A percentile compares a stretch with the other conserved stretches of the same genome.
Evolutionary conservation across 352 stramenopile species (phyloP).

Genomic region (Phytophthora hybrid): DNA sequence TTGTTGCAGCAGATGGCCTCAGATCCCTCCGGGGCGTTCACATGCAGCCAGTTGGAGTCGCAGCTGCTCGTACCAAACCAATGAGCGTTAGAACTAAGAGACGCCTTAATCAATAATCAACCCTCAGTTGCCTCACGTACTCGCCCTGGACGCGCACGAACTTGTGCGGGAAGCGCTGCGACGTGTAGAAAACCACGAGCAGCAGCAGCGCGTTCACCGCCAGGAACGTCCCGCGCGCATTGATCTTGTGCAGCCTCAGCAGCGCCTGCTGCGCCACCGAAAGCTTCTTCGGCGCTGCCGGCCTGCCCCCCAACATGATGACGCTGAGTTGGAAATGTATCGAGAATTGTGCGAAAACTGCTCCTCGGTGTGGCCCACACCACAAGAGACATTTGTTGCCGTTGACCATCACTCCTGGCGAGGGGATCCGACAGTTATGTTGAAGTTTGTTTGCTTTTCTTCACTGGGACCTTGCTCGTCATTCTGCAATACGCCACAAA

Average conservation of each 20-base stretch:
- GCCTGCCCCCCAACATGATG: slow-evolving; percentile 25
- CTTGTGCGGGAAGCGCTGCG: slow-evolving; percentile 64
- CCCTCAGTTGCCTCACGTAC: slow-evolving; percentile 46
- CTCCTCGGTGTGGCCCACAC: neutral
- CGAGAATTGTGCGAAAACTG: neutral
- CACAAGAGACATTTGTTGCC: neutral
- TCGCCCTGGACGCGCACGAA: slow-evolving; percentile 75
- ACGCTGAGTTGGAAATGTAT: neutral
- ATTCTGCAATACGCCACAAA: slow-evolving; percentile 20
- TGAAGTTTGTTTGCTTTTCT: slow-evolving; percentile 12
- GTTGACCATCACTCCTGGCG: slow-evolving; percentile 2
- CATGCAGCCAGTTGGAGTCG: slow-evolving; percentile 70
- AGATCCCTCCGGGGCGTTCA: slow-evolving; percentile 37
- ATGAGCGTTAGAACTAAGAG: slow-evolving; percentile 12
- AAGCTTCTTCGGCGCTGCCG: slow-evolving; percentile 30
- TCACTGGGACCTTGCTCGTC: neutral
- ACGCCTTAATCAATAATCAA: neutral
- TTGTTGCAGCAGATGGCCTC: slow-evolving; percentile 72
- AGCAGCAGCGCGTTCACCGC: slow-evolving; percentile 62
- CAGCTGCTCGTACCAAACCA: slow-evolving; percentile 50
- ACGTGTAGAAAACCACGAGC: slow-evolving; percentile 63
- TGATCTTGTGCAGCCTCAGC: slow-evolving; percentile 58
- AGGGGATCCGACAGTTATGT: slow-evolving; percentile 30
- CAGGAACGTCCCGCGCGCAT: slow-evolving; percentile 53
- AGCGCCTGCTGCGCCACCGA: slow-evolving; percentile 52